These are phyloP conservation scores for Aspergillus sp. DNA, from an alignment of 2,329 filamentous ascomycete species.

Conservation along the genomic window DNA sequence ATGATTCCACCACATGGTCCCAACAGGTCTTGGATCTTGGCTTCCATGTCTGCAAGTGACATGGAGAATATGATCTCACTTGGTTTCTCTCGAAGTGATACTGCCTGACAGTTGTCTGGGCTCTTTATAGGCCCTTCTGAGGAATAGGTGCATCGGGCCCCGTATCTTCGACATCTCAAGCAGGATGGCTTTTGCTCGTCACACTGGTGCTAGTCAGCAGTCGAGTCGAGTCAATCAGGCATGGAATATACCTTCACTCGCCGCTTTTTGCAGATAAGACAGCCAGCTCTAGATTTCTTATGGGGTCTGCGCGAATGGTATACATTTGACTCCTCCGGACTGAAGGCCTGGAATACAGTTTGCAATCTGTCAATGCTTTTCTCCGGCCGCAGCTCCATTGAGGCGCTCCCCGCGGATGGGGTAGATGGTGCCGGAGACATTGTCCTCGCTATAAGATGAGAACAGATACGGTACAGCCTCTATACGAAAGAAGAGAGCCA, in stretches of 20 bases:
- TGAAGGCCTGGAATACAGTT: slow-evolving; percentile 11
- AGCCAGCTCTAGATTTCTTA: slow-evolving; percentile 28
- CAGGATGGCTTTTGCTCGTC: slow-evolving; percentile 30
- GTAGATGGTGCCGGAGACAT: too few relatives aligned
- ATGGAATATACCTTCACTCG: slow-evolving; percentile 26
- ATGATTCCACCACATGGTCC: slow-evolving; percentile 1
- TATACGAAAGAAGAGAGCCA: too few relatives aligned
- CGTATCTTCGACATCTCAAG: slow-evolving; percentile 22
- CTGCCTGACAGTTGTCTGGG: background rate
- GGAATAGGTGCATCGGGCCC: slow-evolving; percentile 21
- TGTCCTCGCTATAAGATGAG: too few relatives aligned
- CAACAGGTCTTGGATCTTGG: slow-evolving; percentile 12
- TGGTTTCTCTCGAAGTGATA: background rate
- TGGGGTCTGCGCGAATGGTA: slow-evolving; percentile 21
- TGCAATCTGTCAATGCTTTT: slow-evolving; percentile 2
- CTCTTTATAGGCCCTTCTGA: background rate
- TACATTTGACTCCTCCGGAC: background rate
- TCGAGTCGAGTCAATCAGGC: background rate
- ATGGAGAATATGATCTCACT: slow-evolving; percentile 12
- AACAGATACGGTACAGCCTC: too few relatives aligned
- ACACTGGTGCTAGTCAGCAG: slow-evolving; percentile 18
- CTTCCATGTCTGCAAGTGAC: slow-evolving; percentile 15
- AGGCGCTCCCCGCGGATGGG: too few relatives aligned
- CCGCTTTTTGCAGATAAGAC: slow-evolving; percentile 28
- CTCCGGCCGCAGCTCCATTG: background rate